Evolutionary conservation across 495 filamentous ascomycete genomes (phyloP), one percentile per base, ranked within the genome.

Genomic region (Lepraria neglecta): DNA sequence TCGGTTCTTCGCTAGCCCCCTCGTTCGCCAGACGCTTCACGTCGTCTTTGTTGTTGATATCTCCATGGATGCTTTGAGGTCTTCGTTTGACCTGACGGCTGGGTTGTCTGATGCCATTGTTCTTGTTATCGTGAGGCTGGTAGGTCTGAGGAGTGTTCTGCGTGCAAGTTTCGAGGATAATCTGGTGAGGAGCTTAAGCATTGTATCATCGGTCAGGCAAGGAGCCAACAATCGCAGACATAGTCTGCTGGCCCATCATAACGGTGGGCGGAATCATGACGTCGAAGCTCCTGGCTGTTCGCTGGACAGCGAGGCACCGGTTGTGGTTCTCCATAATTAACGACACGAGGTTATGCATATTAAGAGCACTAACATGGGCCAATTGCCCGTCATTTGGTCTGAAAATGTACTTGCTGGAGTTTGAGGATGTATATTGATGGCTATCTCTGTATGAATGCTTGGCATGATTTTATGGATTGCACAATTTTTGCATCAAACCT

Each of bases 21-120:
- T 71, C 58, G 12, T 58, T 27, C 4, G 66, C 68, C 2, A 73
- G 56, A 31, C 56, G 67, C 46, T 64, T 56, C 33, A 74, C 68
- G 14, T 69, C 73, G 21, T 71, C 65, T 51, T 75, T 76, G 40
- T 56, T 62, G 21, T 69, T 64, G 27, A 76, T 73, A 64, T 73
- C 71, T 12, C 61, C 71, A 27, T 70, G n/a, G 56, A 56, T 46
- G 56, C 48, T 42, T 68, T 66, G 24, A 68, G 66, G 0, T 66
- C 59, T 17, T 65, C 64, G 35, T 68, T 68, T 2, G 59, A 56
- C 60, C 58, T 47, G 12, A 35, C 50, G 10, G 59, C 44, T 0
- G 59, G 59, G 6, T 60, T 64, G 19, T 59, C 55, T 40, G 48
- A 63, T 48, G 64, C 44, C 64, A 66, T 68, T 62, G 48, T 64